Evolutionary conservation across 371 early-diverging fungal species (phyloP), one percentile per base, ranked within the genome.

Genomic region (Lichtheimia hyalospora): DNA sequence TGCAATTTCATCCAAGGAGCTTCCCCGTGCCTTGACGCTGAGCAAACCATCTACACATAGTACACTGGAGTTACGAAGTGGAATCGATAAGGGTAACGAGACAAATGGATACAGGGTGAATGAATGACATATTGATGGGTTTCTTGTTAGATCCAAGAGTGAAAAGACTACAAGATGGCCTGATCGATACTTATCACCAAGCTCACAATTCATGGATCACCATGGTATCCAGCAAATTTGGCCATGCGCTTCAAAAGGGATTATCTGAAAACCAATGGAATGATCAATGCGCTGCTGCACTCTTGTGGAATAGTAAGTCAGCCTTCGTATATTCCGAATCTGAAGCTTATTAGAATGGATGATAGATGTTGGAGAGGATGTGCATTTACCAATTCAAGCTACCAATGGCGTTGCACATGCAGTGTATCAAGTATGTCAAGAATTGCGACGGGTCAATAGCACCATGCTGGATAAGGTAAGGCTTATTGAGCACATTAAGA

Each of bases 201-300:
- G 69, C 80, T 3, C 81, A 85, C 61, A 60, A 59, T 10, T 44
- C 67, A 0, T 85, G 85, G 85, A 71, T 79, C 27, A 58, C 69
- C 14, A 60, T 44, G 23, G 54, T 81, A 3, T 66, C 67, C n/a
- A 49, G 27, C 7, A 23, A 56, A 10, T 79, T 74, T 66, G 50
- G 41, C 10, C 41, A 61, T 24, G 58, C 55, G n/a, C 23, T 79
- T 25, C 51, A 52, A 25, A 14, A 18, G 1, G 49, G 54, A 10
- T 24, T 76, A 23, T 2, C 24, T n/a, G 39, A 28, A 4, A 52
- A 61, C 2, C 52, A 54, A 16, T 76, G 75, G 74, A 62, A 79
- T 52, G 75, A 74, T 40, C 56, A 60, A 2, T 74, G 75, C 27
- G 40, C 75, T 3, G 52, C 73, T 10, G 50, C 63, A 13, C 44